phyloP scores from a whole-genome alignment of 768 basidiomycete species.

The Mycena filopes region DNA sequence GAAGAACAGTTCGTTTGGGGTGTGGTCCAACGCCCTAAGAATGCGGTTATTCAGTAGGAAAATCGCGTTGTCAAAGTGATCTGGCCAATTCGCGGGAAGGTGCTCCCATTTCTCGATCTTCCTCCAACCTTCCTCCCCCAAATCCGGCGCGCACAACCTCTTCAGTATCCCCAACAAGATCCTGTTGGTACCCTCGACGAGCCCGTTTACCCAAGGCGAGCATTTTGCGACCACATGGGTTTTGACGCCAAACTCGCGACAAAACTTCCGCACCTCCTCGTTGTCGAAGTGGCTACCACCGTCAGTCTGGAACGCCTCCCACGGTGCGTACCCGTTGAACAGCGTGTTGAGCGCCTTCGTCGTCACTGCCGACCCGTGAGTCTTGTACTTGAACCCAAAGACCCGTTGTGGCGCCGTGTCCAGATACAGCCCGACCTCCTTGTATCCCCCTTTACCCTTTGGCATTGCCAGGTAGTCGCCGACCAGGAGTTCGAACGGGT shows the following conservation, averaged over 20 bases:
- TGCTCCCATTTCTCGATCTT: constrained; percentile 16
- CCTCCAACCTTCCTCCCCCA: constrained; percentile 23
- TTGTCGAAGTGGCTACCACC: constrained; percentile 39
- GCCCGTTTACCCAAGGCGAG: too few species aligned
- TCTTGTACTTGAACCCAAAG: constrained; percentile 37
- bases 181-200: too few species aligned
- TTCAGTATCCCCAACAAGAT: background rate
- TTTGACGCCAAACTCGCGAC: constrained; percentile 18
- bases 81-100: constrained; percentile 35
- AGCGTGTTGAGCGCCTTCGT: constrained; percentile 33
- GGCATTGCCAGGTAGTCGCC: constrained; percentile 42
- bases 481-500: constrained; percentile 42
- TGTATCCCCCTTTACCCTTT: constrained; percentile 33
- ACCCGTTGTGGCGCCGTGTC: constrained; percentile 31
- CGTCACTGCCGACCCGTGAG: constrained; percentile 5
- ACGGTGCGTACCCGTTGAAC: constrained; percentile 6
- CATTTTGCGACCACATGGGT: constrained; percentile 13
- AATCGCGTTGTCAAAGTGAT: constrained; percentile 33
- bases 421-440: constrained; percentile 29
- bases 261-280: constrained; percentile 29
- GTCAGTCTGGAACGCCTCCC: constrained; percentile 19
- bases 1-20: constrained; percentile 43
- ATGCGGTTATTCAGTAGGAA: constrained; percentile 37
- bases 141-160: constrained; percentile 15
- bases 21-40: constrained; percentile 32